Evolutionary conservation across 495 filamentous ascomycete species (phyloP).

Genomic region (Patellaria atrata): DNA sequence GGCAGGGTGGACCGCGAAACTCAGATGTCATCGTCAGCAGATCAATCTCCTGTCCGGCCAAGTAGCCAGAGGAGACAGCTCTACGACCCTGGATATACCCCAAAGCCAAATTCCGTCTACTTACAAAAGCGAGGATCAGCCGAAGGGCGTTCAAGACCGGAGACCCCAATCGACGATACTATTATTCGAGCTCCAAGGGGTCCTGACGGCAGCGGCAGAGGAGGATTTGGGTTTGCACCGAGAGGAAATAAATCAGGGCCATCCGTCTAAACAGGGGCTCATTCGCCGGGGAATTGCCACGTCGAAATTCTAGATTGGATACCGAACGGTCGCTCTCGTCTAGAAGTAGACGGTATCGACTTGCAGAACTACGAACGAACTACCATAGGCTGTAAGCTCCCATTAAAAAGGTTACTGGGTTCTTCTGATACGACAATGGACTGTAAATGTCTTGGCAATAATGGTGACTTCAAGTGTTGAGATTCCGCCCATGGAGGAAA

Average conservation of each 20-base stretch:
- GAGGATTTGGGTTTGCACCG: slow-evolving; percentile 50
- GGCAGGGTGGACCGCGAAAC: slow-evolving; percentile 28
- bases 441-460: too few relatives aligned
- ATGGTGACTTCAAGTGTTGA: too few relatives aligned
- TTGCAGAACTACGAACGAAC: too few relatives aligned
- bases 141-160: slow-evolving; percentile 28
- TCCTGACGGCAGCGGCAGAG: slow-evolving; percentile 60
- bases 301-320: too few relatives aligned
- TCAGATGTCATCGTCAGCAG: slow-evolving; percentile 34
- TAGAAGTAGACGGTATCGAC: too few relatives aligned
- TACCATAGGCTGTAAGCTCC: too few relatives aligned
- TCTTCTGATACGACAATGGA: too few relatives aligned
- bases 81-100: slow-evolving; percentile 59
- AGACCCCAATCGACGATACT: slow-evolving; percentile 35
- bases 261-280: not conserved
- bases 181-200: slow-evolving; percentile 56
- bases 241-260: slow-evolving; percentile 28
- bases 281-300: too few relatives aligned
- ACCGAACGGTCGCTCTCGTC: too few relatives aligned
- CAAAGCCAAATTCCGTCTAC: slow-evolving; percentile 42
- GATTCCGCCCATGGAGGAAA: too few relatives aligned
- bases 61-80: slow-evolving; percentile 34
- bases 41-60: slow-evolving; percentile 29
- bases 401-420: too few relatives aligned
- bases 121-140: slow-evolving; percentile 38